Conservation (phyloP, 2,329 filamentous ascomycete genomes). For the Fusarium algeriense region DNA sequence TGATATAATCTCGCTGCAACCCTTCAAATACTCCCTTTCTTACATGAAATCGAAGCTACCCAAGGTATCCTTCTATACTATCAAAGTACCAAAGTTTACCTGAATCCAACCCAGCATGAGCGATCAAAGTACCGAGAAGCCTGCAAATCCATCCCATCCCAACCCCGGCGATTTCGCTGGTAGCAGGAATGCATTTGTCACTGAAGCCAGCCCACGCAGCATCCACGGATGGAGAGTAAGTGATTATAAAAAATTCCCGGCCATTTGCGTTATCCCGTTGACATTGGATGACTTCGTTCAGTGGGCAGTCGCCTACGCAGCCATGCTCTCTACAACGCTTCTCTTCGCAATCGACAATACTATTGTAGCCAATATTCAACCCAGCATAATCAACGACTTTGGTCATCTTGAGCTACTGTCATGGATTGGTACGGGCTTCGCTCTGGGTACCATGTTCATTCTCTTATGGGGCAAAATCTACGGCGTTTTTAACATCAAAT, state of each 20-base stretch:
- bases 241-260: accelerated
- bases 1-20: not conserved
- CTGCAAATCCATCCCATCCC: not conserved
- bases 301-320: not conserved
- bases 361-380: not conserved
- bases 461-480: not conserved
- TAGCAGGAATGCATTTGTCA: not conserved
- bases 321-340: constrained; percentile 1
- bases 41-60: accelerated
- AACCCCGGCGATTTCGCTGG: not conserved
- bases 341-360: constrained; percentile 4
- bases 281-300: not conserved
- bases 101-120: not conserved
- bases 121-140: not conserved
- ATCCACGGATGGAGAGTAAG: not conserved
- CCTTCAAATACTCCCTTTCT: not conserved
- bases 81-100: accelerated
- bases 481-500: not conserved
- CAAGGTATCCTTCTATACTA: accelerated
- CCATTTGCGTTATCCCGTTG: accelerated
- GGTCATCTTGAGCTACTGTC: not conserved
- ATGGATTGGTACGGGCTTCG: not conserved
- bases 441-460: not conserved
- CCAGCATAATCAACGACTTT: not conserved
- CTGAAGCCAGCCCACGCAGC: not conserved